Evolutionary conservation across 441 rosid species (phyloP).

Genomic region (Lepidium campestre): DNA sequence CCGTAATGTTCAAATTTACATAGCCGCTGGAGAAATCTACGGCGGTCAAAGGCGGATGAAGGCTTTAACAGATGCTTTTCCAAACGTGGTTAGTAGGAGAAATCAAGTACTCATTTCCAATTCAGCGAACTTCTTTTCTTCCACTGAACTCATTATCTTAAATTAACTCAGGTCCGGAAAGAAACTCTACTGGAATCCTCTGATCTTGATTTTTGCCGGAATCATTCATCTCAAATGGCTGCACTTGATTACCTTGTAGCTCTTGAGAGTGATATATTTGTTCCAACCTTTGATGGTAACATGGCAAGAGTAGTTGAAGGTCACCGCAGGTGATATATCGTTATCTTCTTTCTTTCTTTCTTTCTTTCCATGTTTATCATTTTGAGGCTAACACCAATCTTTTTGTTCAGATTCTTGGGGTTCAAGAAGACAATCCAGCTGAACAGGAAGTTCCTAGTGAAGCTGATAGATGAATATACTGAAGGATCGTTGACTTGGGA

Average conservation of each 20-base stretch:
- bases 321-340: slow-evolving; percentile 55
- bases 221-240: slow-evolving; percentile 83
- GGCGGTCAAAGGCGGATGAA: slow-evolving; percentile 60
- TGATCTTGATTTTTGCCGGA: slow-evolving; percentile 54
- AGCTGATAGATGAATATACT: slow-evolving; percentile 48
- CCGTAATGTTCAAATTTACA: slow-evolving; percentile 57
- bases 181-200: slow-evolving; percentile 49
- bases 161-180: slow-evolving; percentile 50
- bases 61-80: slow-evolving; percentile 40
- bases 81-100: slow-evolving; percentile 46
- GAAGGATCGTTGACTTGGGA: slow-evolving; percentile 56
- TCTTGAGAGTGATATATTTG: slow-evolving; percentile 64
- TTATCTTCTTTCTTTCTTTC: neutral
- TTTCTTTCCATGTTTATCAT: neutral
- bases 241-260: slow-evolving; percentile 70
- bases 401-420: slow-evolving; percentile 53
- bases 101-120: neutral
- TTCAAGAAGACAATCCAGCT: slow-evolving; percentile 62
- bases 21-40: slow-evolving; percentile 74
- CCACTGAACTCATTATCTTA: slow-evolving; percentile 3
- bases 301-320: slow-evolving; percentile 84
- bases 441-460: slow-evolving; percentile 51
- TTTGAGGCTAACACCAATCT: neutral
- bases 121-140: neutral
- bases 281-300: slow-evolving; percentile 72